Evolutionary conservation across 768 basidiomycete genomes (phyloP).

Genomic region (Xanthoconium stramineum): DNA sequence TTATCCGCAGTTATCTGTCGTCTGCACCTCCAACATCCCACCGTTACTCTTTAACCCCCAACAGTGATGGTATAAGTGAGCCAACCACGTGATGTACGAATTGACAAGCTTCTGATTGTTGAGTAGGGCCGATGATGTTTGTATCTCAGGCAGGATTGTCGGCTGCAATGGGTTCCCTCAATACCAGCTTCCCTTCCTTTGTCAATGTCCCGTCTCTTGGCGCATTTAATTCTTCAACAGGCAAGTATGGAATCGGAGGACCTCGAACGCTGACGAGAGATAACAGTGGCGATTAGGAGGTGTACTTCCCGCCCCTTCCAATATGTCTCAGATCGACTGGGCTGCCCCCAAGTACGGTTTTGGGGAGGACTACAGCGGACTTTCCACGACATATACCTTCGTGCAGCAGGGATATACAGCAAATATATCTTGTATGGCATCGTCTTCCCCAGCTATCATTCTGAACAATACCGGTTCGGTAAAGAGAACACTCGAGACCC

Average conservation of each 20-base stretch:
- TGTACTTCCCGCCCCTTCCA: neutral
- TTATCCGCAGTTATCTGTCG: neutral
- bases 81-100: too few relatives aligned
- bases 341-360: too few relatives aligned
- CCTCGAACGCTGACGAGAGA: too few relatives aligned
- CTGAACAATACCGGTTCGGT: neutral
- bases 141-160: neutral
- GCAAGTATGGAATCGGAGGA: too few relatives aligned
- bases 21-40: neutral
- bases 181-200: neutral
- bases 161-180: neutral
- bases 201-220: neutral
- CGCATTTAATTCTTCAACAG: neutral
- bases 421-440: neutral
- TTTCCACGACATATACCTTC: neutral
- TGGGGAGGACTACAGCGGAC: neutral
- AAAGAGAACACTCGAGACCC: neutral
- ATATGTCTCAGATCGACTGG: too few relatives aligned
- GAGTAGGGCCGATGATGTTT: neutral
- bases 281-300: neutral
- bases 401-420: neutral
- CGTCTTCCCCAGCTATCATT: neutral
- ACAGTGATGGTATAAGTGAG: neutral
- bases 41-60: neutral
- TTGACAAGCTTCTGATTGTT: neutral